Base-by-base conservation (phyloP, 352 stramenopile genomes). In the Phytopythium delawarense region DNA sequence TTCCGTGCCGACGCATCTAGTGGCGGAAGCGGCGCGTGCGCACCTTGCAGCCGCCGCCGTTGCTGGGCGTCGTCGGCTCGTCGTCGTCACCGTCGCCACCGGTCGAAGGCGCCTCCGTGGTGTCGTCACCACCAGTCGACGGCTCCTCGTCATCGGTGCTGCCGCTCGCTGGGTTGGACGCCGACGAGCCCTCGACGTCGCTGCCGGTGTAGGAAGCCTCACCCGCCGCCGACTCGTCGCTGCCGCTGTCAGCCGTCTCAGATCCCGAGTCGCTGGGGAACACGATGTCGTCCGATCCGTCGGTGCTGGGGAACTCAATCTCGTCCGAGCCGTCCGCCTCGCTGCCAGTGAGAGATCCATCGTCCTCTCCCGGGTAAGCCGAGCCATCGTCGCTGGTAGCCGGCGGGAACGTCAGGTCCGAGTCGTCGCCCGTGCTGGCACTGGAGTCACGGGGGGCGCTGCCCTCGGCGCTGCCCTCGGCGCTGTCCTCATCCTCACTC, bases 11-110 rank as follows among this genome's bases (percentile, higher is more conserved):
- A 2, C 32, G 21, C 37, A 16, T 49, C 16, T 59, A 59, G 35
- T 59, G 53, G 13, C 53, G 53, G 37, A 59, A 59, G 53, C 53
- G 53, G 39, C 53, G 53, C 15, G 53, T 59, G 53, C 53, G 53
- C 32, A 59, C 53, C 53, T 59, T 59, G 53, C 53, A 59, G 53
- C 53, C 53, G 6, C 53, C 53, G 34, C 53, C 53, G 53, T 23
- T 42, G 50, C 52, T 58, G 30, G 52, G 52, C 32, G 23, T 18
- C 34, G 34, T 23, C 32, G 52, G 52, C 32, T 46, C 52, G 18
- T 58, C 52, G 52, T 45, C 34, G 30, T 6, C 16, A 15, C 46
- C 20, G 30, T 37, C 53, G 11, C 53, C 39, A 20, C 34, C 53
- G 0, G 53, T 39, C 16, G 49, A 35, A 5, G 49, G 49, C 7